phyloP scores from a whole-genome alignment of 1,284 basidiomycete species.

The Irpex sp. region DNA sequence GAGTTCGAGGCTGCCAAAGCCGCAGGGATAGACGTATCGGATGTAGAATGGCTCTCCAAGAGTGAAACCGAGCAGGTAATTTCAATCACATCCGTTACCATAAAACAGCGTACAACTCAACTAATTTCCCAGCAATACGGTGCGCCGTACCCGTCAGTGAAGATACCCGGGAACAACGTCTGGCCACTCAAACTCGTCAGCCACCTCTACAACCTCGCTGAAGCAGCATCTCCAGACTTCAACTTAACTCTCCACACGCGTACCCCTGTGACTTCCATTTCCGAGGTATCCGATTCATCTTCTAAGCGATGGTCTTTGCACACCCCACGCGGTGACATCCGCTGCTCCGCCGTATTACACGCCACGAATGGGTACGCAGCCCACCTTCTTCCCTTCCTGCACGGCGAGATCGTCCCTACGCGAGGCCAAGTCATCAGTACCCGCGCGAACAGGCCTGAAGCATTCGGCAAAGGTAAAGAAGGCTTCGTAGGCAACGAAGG shows the following conservation, averaged over 20 bases:
- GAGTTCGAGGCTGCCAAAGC: slow-evolving; percentile 64
- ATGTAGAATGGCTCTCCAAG: slow-evolving; percentile 54
- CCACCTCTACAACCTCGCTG: slow-evolving; percentile 60
- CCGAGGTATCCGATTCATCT: slow-evolving; percentile 19
- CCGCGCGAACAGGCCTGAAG: slow-evolving; percentile 53
- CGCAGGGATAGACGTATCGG: slow-evolving; percentile 59
- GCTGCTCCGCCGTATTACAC: slow-evolving; percentile 74
- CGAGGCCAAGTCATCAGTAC: slow-evolving; percentile 80
- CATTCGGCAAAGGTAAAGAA: slow-evolving; percentile 14
- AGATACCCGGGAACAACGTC: slow-evolving; percentile 66
- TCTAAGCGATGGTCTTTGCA: slow-evolving; percentile 54
- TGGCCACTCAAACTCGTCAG: slow-evolving; percentile 86
- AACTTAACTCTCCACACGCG: slow-evolving; percentile 71
- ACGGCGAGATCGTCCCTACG: slow-evolving; percentile 74
- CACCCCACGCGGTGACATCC: slow-evolving; percentile 68
- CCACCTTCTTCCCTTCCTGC: slow-evolving; percentile 68
- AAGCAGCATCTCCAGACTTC: slow-evolving; percentile 38
- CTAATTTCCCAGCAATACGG: slow-evolving; percentile 59
- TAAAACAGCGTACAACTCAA: background rate
- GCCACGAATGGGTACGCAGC: slow-evolving; percentile 86
- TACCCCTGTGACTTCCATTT: slow-evolving; percentile 68
- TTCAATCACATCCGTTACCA: too few relatives aligned
- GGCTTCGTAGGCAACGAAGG: slow-evolving; percentile 49
- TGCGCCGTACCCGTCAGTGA: slow-evolving; percentile 59
- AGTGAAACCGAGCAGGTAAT: slow-evolving; percentile 58